Evolutionary conservation across 2,329 filamentous ascomycete genomes (phyloP), one percentile per base, ranked within the genome.

Genomic region (Microdochium bolleyi): DNA sequence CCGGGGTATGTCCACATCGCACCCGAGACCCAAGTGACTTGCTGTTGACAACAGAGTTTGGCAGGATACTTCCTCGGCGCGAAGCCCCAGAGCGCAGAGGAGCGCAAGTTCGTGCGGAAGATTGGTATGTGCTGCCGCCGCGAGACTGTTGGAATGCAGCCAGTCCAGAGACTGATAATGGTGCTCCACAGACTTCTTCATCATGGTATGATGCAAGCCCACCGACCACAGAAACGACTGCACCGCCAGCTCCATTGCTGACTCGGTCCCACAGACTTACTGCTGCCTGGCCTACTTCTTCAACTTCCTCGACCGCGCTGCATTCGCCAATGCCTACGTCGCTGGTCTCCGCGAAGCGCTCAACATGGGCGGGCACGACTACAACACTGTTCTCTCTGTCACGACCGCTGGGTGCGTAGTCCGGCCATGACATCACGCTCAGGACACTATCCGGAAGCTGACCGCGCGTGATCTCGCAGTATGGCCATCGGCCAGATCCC

Each of bases 401-500:
- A 46, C 41, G n/a, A 46, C 41, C 13, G 41, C 41, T 22, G 41
- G 41, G 34, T 38, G 4, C 3, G 34, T 14, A 5, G 11, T 5
- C n/a, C n/a, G n/a, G n/a, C n/a, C n/a, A n/a, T n/a, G n/a, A n/a
- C n/a, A n/a, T n/a, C n/a, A n/a, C n/a, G n/a, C n/a, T n/a, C n/a
- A n/a, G n/a, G n/a, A n/a, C n/a, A n/a, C n/a, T n/a, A n/a, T n/a
- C n/a, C n/a, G n/a, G 34, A 21, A 1, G 21, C 9, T 5, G 2
- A 1, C 21, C 30, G 19, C 7, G 10, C 19, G 3, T 8, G 4
- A 14, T 65, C 68, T 11, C 74, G 75, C 50, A 67, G 76, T 24
- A 46, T 46, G 41, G 41, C 41, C 24, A 60, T 85, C 3, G 82
- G 83, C 1, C 82, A 87, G 62, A 69, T 85, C 16, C 82, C 82